A percentile compares a stretch with the other conserved stretches of the same genome.
phyloP scores from a whole-genome alignment of 225 moss, liverwort and hornwort species.

The Antitrichia curtipendula region DNA sequence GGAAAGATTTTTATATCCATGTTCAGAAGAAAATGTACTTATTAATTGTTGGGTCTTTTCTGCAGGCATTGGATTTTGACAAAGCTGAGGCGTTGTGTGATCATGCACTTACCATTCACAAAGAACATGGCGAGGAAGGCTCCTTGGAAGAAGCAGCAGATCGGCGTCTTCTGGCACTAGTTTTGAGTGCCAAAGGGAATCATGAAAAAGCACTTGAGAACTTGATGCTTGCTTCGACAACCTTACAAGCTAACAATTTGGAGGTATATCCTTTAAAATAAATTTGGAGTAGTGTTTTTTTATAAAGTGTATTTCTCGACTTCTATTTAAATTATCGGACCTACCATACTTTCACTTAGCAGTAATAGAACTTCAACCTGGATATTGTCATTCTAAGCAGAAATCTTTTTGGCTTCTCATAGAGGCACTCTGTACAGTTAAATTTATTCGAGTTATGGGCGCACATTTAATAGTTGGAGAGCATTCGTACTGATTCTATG shows the following conservation, averaged over 20 bases:
- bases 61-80: slow-evolving; percentile 92
- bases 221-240: slow-evolving; percentile 40
- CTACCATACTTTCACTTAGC: background rate
- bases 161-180: slow-evolving; percentile 73
- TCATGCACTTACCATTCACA: slow-evolving; percentile 75
- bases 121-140: slow-evolving; percentile 48
- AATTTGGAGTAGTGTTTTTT: background rate
- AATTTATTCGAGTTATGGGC: background rate
- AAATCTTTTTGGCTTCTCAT: background rate
- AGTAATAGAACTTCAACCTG: background rate
- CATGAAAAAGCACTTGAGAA: slow-evolving; percentile 83
- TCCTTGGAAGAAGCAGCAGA: slow-evolving; percentile 93
- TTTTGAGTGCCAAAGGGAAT: slow-evolving; percentile 83
- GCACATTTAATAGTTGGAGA: background rate
- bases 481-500: background rate
- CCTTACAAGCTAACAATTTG: slow-evolving; percentile 30
- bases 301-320: background rate
- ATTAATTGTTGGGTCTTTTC: background rate
- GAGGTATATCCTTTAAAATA: slow-evolving; percentile 12
- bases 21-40: background rate
- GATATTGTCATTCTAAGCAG: background rate
- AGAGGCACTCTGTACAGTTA: background rate
- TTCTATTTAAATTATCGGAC: background rate
- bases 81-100: slow-evolving; percentile 82
- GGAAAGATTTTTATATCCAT: background rate